Base-by-base conservation (phyloP, 129 eudicot genomes). In the Tanacetum coccineum region DNA sequence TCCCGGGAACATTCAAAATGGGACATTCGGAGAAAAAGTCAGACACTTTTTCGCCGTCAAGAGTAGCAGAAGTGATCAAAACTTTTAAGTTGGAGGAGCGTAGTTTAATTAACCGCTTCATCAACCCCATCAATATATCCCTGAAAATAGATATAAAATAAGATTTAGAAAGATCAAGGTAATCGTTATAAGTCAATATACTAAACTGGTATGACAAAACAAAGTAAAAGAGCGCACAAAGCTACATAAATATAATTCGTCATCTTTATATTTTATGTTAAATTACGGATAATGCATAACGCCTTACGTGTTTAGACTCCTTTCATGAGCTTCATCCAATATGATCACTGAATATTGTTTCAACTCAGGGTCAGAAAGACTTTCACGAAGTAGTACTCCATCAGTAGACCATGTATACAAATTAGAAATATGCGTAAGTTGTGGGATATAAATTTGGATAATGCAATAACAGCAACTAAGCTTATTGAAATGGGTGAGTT, bases 291-390 rank as follows among this genome's bases (percentile, higher is more conserved):
- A 19, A 62, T 25, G 39, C 54, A 62, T 20, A 42, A 25, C 9
- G 57, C 13, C 61, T 77, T 82, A 90, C 97, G 90, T 92, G 80
- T 92, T 92, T 66, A 92, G 72, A 78, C 98, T 92, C 83, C 96
- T 82, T 79, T 92, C 98, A 79, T 88, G 98, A 70, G 98, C 96
- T 82, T 92, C 98, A 72, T 92, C 98, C 59, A 92, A 65, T 71
- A 92, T 88, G 58, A 92, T 86, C 18, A 92, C 95, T 3, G 98
- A 92, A 81, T 92, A 92, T 44, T 87, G 85, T 59, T 72, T 80
- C 54, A 93, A 85, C 75, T 88, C 95, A 48, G 98, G 95, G 56
- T 86, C 69, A 13, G 96, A 93, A 59, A 93, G 88, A 73, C 96
- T 86, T 66, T 93, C 98, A 19, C 98, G 91, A 18, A 93, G 88